Evolutionary conservation across 306 rosid species (phyloP).

Genomic region (Cucumis hystrix): DNA sequence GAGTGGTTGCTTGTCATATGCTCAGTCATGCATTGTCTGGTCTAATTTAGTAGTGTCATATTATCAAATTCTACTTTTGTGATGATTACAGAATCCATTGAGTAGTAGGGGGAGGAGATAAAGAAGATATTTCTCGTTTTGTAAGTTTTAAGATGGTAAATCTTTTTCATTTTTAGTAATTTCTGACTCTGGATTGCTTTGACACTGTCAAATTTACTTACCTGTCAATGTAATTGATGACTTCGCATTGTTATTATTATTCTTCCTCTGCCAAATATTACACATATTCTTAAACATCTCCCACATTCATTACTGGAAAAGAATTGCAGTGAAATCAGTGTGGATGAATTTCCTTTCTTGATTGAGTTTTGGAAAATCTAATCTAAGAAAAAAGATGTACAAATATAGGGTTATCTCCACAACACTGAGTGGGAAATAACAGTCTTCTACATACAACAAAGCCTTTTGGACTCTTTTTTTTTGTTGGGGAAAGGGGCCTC

Average conservation of each 20-base stretch:
- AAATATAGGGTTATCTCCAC: not conserved
- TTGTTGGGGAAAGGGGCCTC: not conserved
- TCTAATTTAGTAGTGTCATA: not conserved
- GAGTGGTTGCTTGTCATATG: not conserved
- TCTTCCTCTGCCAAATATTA: not conserved
- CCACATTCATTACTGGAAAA: not conserved
- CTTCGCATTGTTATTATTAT: not conserved
- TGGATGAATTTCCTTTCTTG: not conserved
- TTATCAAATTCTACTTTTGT: not conserved
- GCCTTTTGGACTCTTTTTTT: not conserved
- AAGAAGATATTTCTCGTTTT: not conserved
- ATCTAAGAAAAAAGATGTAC: not conserved
- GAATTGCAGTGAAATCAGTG: not conserved
- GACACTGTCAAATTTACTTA: not conserved
- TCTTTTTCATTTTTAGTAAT: not conserved
- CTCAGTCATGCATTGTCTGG: constrained; percentile 1
- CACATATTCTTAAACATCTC: not conserved
- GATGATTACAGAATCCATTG: not conserved
- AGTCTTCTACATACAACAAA: not conserved
- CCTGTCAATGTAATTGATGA: not conserved
- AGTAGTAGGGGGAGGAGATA: not conserved
- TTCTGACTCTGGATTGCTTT: not conserved
- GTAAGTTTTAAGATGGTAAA: not conserved
- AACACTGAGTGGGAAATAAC: not conserved
- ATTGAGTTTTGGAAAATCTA: not conserved